Conservation (phyloP, 2,329 filamentous ascomycete genomes). For the Albophoma yamanashiensis region DNA sequence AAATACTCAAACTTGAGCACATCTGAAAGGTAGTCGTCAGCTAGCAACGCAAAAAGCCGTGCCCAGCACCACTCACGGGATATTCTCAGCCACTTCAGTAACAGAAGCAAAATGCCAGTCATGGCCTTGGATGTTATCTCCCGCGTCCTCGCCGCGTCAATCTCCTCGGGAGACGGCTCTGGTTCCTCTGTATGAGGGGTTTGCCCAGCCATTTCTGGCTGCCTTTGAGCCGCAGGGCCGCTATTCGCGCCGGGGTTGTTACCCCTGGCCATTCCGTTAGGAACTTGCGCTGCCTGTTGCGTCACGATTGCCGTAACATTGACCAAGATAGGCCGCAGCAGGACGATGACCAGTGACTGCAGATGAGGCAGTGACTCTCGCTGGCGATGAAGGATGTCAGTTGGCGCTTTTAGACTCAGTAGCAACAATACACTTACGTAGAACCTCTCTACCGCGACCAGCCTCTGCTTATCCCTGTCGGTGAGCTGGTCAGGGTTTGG, state of each 20-base stretch:
- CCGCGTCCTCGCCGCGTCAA: constrained; percentile 69
- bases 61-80: constrained; percentile 56
- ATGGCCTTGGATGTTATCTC: constrained; percentile 89
- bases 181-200: constrained; percentile 24
- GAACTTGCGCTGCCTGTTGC: constrained; percentile 39
- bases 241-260: constrained; percentile 29
- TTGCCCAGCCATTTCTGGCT: constrained; percentile 20
- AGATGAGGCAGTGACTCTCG: constrained; percentile 69
- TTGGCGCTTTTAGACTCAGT: not conserved
- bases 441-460: constrained; percentile 68
- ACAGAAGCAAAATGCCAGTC: constrained; percentile 75
- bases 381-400: constrained; percentile 29
- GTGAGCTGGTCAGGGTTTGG: constrained; percentile 36
- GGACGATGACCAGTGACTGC: constrained; percentile 85
- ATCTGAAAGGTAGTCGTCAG: constrained; percentile 41
- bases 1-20: constrained; percentile 93
- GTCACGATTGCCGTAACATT: constrained; percentile 80
- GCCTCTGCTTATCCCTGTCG: constrained; percentile 48
- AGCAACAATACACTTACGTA: constrained; percentile 54
- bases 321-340: constrained; percentile 77
- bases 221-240: constrained; percentile 20
- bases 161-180: constrained; percentile 57
- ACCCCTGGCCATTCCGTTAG: constrained; percentile 27
- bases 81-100: constrained; percentile 93
- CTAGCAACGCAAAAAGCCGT: not conserved